Conservation (phyloP, 148 eudicot genomes). For the Heliosperma pusillum region DNA sequence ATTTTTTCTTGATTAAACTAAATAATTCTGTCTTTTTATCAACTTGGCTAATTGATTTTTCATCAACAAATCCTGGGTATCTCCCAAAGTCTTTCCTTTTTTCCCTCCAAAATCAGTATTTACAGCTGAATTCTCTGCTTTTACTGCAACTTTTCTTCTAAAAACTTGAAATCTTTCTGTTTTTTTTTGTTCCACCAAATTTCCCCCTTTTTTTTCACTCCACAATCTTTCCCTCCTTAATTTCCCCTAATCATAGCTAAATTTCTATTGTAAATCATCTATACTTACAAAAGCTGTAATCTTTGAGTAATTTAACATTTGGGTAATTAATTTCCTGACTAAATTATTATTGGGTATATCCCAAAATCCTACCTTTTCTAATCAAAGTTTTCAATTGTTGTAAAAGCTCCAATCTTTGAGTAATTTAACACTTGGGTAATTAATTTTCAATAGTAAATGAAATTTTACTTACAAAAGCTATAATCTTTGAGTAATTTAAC, state of each 20-base stretch:
- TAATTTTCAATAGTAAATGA: too few relatives aligned
- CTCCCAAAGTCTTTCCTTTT: neutral
- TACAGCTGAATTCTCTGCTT: neutral
- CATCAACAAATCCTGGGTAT: too few relatives aligned
- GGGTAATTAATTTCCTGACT: neutral
- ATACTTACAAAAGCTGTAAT: neutral
- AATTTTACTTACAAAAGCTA: neutral
- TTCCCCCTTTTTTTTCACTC: neutral
- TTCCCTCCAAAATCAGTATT: neutral
- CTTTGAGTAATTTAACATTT: neutral
- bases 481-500: neutral
- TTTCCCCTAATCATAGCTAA: too few relatives aligned
- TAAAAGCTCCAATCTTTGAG: too few relatives aligned
- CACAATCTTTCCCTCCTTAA: too few relatives aligned
- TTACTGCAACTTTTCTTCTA: neutral
- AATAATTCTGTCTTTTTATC: neutral
- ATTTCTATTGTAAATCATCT: too few relatives aligned
- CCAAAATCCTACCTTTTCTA: slow-evolving; percentile 14
- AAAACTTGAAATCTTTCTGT: neutral
- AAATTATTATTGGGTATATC: neutral
- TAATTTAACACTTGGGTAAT: too few relatives aligned
- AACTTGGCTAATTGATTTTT: neutral
- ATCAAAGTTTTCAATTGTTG: too few relatives aligned
- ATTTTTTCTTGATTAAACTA: too few relatives aligned
- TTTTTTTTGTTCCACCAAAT: neutral